A percentile compares a stretch with the other conserved stretches of the same genome.
phyloP scores from a whole-genome alignment of 768 basidiomycete genomes.

The Collybiopsis luxurians region DNA sequence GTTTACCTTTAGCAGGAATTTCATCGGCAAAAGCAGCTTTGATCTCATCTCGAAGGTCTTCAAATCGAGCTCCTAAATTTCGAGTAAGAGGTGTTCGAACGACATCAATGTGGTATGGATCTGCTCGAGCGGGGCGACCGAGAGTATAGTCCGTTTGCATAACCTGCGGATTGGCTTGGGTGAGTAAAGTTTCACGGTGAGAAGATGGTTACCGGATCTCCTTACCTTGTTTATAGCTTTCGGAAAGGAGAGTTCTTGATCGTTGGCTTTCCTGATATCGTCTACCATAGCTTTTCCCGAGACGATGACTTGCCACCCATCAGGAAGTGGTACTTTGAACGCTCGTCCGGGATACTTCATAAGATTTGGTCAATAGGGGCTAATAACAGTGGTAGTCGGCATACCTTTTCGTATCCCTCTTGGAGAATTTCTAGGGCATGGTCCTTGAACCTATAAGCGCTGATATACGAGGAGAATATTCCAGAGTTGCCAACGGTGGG shows the following conservation, averaged over 20 bases:
- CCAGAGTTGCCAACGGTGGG: neutral
- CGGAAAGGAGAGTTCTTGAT: neutral
- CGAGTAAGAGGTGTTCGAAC: constrained; percentile 18
- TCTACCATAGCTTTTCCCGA: neutral
- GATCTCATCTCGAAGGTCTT: constrained; percentile 20
- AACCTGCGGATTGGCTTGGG: too few relatives aligned
- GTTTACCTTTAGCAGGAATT: constrained; percentile 6
- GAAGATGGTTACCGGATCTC: too few relatives aligned
- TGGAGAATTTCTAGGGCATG: neutral
- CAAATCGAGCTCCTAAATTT: constrained; percentile 11
- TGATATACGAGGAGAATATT: neutral
- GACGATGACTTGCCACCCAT: neutral
- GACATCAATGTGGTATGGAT: constrained; percentile 11
- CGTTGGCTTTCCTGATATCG: neutral
- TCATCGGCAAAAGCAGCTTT: constrained; percentile 15
- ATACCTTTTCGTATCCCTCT: constrained; percentile 1
- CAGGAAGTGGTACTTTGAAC: neutral
- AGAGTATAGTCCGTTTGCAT: constrained; percentile 8
- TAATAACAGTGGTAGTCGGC: too few relatives aligned
- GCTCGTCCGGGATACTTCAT: neutral
- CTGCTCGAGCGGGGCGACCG: neutral
- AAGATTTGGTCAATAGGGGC: neutral
- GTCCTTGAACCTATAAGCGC: neutral
- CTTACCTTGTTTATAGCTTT: neutral
- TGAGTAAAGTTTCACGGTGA: neutral